Evolutionary conservation across 768 basidiomycete genomes (phyloP).

Genomic region (Melanogaster broomeanus): DNA sequence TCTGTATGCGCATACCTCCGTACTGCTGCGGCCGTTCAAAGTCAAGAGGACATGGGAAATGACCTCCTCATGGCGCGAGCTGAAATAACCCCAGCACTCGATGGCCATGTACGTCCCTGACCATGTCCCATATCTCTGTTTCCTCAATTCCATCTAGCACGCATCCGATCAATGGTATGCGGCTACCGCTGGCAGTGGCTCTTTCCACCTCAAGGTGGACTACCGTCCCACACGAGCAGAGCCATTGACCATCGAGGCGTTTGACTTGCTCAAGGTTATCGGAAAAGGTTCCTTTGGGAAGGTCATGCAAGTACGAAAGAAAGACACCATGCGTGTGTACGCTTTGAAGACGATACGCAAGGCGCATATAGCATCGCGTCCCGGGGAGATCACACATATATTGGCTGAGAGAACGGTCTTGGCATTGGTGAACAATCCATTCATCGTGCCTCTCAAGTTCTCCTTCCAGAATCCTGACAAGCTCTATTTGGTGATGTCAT

Average conservation of each 20-base stretch:
- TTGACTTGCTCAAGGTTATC: slow-evolving; percentile 96
- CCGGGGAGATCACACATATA: slow-evolving; percentile 97
- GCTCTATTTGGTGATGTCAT: slow-evolving; percentile 96
- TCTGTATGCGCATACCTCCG: slow-evolving; percentile 91
- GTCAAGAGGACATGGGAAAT: slow-evolving; percentile 95
- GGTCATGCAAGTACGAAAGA: slow-evolving; percentile 99
- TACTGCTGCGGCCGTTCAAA: slow-evolving; percentile 68
- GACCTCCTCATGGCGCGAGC: slow-evolving; percentile 93
- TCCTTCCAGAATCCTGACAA: slow-evolving; percentile 99
- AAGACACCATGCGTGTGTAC: slow-evolving; percentile 97
- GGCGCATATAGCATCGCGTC: slow-evolving; percentile 94
- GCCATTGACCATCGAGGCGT: slow-evolving; percentile 91
- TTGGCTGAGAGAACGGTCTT: slow-evolving; percentile 96
- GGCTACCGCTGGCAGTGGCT: slow-evolving; percentile 81
- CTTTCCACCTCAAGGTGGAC: slow-evolving; percentile 94
- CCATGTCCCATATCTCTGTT: neutral
- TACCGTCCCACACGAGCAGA: slow-evolving; percentile 88
- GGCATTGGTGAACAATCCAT: slow-evolving; percentile 96
- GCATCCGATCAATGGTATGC: slow-evolving; percentile 90
- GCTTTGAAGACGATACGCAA: slow-evolving; percentile 98
- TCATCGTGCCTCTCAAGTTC: slow-evolving; percentile 99
- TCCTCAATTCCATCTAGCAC: slow-evolving; percentile 44
- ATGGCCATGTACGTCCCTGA: slow-evolving; percentile 60
- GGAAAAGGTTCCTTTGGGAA: slow-evolving; percentile 98
- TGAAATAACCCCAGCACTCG: slow-evolving; percentile 83